phyloP scores from a whole-genome alignment of 148 eudicot genomes.

The Linanthus parryae region DNA sequence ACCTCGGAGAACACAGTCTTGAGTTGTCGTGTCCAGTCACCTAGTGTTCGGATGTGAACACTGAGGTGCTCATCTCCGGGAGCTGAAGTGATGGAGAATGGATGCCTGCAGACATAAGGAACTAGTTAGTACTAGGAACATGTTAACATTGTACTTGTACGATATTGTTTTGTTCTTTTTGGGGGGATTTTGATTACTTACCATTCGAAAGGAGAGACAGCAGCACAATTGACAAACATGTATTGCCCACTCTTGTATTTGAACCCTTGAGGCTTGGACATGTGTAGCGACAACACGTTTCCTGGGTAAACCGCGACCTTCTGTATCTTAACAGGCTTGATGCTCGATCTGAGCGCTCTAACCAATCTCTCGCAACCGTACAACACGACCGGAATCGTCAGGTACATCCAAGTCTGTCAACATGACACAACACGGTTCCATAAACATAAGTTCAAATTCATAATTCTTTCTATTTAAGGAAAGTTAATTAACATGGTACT shows the following conservation, averaged over 20 bases:
- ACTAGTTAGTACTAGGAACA: not conserved
- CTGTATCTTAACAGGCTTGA: constrained; percentile 42
- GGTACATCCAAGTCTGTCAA: constrained; percentile 56
- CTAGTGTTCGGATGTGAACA: constrained; percentile 53
- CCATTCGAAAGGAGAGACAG: constrained; percentile 62
- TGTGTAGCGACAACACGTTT: constrained; percentile 45
- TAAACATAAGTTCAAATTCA: not conserved
- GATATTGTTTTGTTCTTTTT: too few relatives aligned
- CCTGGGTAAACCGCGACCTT: constrained; percentile 61
- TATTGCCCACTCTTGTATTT: constrained; percentile 59
- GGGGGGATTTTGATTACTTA: constrained; percentile 12
- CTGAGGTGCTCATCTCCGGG: constrained; percentile 51
- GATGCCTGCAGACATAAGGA: constrained; percentile 31
- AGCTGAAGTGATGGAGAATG: constrained; percentile 54
- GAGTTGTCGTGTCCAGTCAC: constrained; percentile 58
- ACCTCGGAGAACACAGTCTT: constrained; percentile 50
- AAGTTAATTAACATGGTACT: constrained; percentile 7
- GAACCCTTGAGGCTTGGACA: constrained; percentile 61
- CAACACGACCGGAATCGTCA: constrained; percentile 35
- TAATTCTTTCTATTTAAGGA: not conserved
- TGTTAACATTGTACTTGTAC: not conserved
- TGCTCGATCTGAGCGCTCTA: constrained; percentile 43
- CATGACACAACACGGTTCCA: not conserved
- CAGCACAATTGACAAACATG: constrained; percentile 59
- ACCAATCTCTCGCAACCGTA: constrained; percentile 40